Percentiles rank a stretch among this genome's conserved stretches.
These are phyloP conservation scores for Pilobolus umbonatus DNA, from an alignment of 192 early-diverging fungal species.

Conservation along the genomic window DNA sequence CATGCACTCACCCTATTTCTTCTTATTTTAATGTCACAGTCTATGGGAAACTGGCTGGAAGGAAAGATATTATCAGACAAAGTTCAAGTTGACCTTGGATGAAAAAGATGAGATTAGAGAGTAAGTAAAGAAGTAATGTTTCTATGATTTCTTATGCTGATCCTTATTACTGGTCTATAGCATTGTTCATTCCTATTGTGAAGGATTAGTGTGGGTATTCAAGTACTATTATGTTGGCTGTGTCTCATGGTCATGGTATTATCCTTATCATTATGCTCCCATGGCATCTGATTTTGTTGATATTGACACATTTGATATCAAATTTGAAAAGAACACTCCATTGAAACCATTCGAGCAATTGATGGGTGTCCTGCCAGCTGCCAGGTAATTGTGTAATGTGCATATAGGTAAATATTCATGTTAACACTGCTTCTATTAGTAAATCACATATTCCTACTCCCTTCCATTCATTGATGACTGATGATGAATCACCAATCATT, in stretches of 20 bases:
- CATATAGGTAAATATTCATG: not conserved
- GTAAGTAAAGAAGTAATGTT: constrained; percentile 30
- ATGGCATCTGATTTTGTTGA: constrained; percentile 78
- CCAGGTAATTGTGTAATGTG: constrained; percentile 29
- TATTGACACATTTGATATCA: constrained; percentile 63
- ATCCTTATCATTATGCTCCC: constrained; percentile 95
- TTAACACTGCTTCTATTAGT: constrained; percentile 26
- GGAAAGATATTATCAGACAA: constrained; percentile 64
- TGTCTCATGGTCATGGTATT: constrained; percentile 97
- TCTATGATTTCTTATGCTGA: not conserved
- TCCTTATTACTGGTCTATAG: constrained; percentile 13
- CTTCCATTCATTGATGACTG: constrained; percentile 78
- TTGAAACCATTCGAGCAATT: constrained; percentile 92
- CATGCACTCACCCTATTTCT: constrained; percentile 24
- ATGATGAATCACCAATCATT: constrained; percentile 76
- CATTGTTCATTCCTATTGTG: constrained; percentile 79
- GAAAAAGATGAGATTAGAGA: constrained; percentile 50
- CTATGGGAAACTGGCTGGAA: constrained; percentile 79
- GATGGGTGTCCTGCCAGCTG: constrained; percentile 94
- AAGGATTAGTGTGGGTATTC: constrained; percentile 95
- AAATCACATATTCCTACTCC: constrained; percentile 60
- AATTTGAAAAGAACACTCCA: constrained; percentile 81
- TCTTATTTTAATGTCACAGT: constrained; percentile 39
- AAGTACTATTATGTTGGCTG: constrained; percentile 94
- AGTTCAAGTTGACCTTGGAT: constrained; percentile 59